Evolutionary conservation across 352 stramenopile genomes (phyloP).

Genomic region (Globisporangium cederbergense): DNA sequence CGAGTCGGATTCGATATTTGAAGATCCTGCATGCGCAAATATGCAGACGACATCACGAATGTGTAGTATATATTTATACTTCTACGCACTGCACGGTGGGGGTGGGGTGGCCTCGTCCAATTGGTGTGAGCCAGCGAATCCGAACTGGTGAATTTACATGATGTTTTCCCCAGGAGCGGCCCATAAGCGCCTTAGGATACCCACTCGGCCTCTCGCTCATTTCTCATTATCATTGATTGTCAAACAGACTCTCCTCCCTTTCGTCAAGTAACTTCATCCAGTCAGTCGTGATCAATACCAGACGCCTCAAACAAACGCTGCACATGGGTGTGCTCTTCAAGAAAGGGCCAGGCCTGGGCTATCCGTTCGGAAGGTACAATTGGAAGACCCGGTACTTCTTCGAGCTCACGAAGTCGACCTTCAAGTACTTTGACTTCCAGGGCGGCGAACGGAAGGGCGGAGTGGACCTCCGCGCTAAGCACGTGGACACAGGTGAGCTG

Average conservation of each 20-base stretch:
- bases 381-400: constrained; percentile 11
- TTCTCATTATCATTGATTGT: neutral
- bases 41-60: too few relatives aligned
- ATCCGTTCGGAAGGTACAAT: constrained; percentile 24
- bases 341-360: constrained; percentile 36
- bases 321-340: constrained; percentile 47
- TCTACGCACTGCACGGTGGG: too few relatives aligned
- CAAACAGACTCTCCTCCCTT: neutral
- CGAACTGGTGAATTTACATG: neutral
- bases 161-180: neutral
- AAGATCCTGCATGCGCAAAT: too few relatives aligned
- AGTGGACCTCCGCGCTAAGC: neutral
- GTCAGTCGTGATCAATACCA: neutral
- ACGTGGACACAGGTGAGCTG: neutral
- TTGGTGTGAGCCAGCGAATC: too few relatives aligned
- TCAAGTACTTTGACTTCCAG: neutral
- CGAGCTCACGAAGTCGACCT: neutral
- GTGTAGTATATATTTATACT: too few relatives aligned
- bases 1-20: too few relatives aligned
- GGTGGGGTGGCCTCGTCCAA: too few relatives aligned
- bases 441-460: neutral
- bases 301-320: neutral
- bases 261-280: neutral
- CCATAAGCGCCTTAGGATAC: neutral
- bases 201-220: neutral